Percentiles rank a stretch among this genome's conserved stretches.
These are phyloP conservation scores for Penicillium sp. DNA, from an alignment of 2,329 filamentous ascomycete genomes.

Conservation along the genomic window DNA sequence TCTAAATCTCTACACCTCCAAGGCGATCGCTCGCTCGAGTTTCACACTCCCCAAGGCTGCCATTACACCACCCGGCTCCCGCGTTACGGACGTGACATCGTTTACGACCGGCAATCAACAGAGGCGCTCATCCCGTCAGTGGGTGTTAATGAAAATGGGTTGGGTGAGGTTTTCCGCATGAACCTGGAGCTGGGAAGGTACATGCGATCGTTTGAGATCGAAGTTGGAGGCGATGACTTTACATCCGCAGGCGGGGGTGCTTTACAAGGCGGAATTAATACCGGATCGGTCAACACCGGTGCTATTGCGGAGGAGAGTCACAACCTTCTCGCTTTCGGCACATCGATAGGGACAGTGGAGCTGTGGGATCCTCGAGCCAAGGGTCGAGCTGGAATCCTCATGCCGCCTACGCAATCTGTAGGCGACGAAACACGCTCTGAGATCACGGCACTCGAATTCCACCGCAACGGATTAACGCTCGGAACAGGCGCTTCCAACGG, in stretches of 20 bases:
- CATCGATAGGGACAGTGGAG: constrained; percentile 89
- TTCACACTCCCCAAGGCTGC: constrained; percentile 81
- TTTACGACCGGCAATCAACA: constrained; percentile 74
- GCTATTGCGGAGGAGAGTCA: constrained; percentile 84
- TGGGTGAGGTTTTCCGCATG: constrained; percentile 85
- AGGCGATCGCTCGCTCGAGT: constrained; percentile 82
- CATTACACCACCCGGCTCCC: constrained; percentile 88
- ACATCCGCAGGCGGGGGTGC: constrained; percentile 61
- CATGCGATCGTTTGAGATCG: constrained; percentile 88
- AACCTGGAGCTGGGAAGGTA: constrained; percentile 90
- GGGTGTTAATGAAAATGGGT: constrained; percentile 75
- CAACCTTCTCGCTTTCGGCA: constrained; percentile 87
- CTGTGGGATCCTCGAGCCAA: constrained; percentile 91
- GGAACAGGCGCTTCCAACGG: constrained; percentile 84
- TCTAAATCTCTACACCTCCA: constrained; percentile 92
- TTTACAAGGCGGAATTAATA: constrained; percentile 77
- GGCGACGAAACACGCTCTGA: constrained; percentile 47
- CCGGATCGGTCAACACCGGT: constrained; percentile 79
- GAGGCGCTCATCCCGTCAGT: constrained; percentile 85
- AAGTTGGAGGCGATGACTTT: constrained; percentile 78
- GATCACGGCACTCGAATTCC: constrained; percentile 83
- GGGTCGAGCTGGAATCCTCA: constrained; percentile 70
- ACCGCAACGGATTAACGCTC: constrained; percentile 73
- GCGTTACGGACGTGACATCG: constrained; percentile 81
- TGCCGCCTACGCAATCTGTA: constrained; percentile 45